Conservation (phyloP, 2,329 filamentous ascomycete species). For the Dactylellina cionopaga region DNA sequence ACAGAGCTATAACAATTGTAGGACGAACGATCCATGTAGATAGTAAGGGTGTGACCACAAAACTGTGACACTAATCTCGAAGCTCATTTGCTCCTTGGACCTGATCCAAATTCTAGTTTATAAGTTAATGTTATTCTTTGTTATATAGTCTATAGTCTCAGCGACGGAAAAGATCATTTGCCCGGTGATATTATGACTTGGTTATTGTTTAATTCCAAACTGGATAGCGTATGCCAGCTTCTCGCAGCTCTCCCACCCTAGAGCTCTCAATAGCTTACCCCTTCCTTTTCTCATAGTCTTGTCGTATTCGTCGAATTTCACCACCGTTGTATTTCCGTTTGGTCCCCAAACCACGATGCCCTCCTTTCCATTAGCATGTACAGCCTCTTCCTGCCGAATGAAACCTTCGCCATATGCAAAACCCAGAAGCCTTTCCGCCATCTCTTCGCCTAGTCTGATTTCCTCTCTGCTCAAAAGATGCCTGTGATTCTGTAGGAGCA, state of each 20-base stretch:
- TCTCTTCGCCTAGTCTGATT: slow-evolving; percentile 22
- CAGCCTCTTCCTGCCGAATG: not conserved
- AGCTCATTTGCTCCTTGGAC: too few relatives aligned
- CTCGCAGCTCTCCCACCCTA: slow-evolving; percentile 33
- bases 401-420: slow-evolving; percentile 43
- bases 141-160: too few relatives aligned
- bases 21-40: too few relatives aligned
- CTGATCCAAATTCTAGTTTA: too few relatives aligned
- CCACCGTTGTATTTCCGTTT: slow-evolving; percentile 5
- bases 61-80: too few relatives aligned
- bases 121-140: too few relatives aligned
- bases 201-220: slow-evolving; percentile 13
- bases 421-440: slow-evolving; percentile 15
- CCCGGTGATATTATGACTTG: not conserved
- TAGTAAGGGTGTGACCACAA: too few relatives aligned
- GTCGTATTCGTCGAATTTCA: slow-evolving; percentile 22
- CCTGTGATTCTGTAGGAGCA: slow-evolving; percentile 38
- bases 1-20: too few relatives aligned
- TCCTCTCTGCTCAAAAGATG: slow-evolving; percentile 9
- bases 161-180: not conserved
- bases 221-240: slow-evolving; percentile 28
- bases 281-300: slow-evolving; percentile 18
- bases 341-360: slow-evolving; percentile 27
- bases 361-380: not conserved
- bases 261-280: slow-evolving; percentile 9